Evolutionary conservation across 495 filamentous ascomycete species (phyloP), one percentile per base, ranked within the genome.

Genomic region (Hypoxylon lienhwacheense): DNA sequence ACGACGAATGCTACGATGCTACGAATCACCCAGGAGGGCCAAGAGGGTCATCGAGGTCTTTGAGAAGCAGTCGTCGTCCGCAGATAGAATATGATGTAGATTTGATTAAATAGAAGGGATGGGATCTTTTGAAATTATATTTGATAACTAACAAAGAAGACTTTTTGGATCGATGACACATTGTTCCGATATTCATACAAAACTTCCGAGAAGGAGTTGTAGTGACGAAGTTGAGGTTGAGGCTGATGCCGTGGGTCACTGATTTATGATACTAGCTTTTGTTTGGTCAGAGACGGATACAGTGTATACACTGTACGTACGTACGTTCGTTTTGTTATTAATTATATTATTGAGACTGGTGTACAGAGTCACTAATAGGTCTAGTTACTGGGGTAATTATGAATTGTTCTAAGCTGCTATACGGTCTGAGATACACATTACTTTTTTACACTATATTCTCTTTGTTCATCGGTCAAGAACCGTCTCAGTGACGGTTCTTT

Each of bases 161-260:
- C 37, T 5, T 46, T 42, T 53, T 36, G 12, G 34, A 37, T 41
- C 6, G 34, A 36, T 12, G 33, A 35, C 26, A 52, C 59, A 63
- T 63, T 49, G 59, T 59, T 58, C 19, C 43, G 55, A 41, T 50
- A 15, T 26, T 46, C 19, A 8, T 37, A 40, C 29, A 43, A 62
- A 46, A 14, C 35, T 26, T 53, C 28, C 32, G 34, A 53, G 26
- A 32, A 29, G 42, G 42, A 20, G 43, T 41, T 62, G 59, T 48
- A 62, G 53, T 47, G 12, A 25, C 37, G 44, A 58, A 58, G 53
- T 57, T 48, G 19, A 37, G 49, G 19, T 52, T 62, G 59, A 62
- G 59, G 59, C 59, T 62, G 59, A 62, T 47, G 58, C n/a, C 59
- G 59, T 62, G 59, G 59, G 59, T 55, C 58, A 6, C 43, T 16